Base-by-base conservation (phyloP, 495 filamentous ascomycete genomes). In the Aspergillus bertholletiae region DNA sequence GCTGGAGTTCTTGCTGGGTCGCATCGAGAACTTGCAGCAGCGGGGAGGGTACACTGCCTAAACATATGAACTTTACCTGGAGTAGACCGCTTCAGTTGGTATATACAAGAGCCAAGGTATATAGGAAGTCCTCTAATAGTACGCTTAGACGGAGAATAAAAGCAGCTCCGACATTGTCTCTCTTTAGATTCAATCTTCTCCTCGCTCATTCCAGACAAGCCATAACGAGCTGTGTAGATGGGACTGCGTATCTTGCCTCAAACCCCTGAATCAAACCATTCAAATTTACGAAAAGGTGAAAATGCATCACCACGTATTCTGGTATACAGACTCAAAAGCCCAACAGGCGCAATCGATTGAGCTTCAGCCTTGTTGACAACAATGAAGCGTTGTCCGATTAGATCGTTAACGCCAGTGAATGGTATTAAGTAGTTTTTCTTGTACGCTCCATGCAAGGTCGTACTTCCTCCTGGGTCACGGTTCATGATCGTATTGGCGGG, bases 1-100 rank as follows among this genome's bases (percentile, higher is more conserved):
- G 44, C 54, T 92, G 20, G 87, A 88, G 69, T 85, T 82, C 47
- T 60, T 89, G 59, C 69, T 89, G 8, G 86, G 86, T 1, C 69
- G 85, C 17, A 84, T 88, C 15, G 55, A 72, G 7, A 76, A 59
- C 46, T 53, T 79, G 6, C 39, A 43, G n/a, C 18, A 43, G 39
- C 18, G 22, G 39, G 39, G 39, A 22, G 39, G n/a, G 8, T 43
- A 43, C 39, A 43, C 39, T 43, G 39, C 39, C n/a, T 43, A 43
- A 18, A 7, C 6, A 12, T 8, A 28, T 28, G 26, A 28, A 5
- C 5, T 8, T 28, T 43, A 22, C 17, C 4, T 2, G 15, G 34
- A 43, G 15, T 43, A 15, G n/a, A 9, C 11, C 9, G 11, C 11
- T 43, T 9, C 17, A 18, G 9, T 43, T 17, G 21, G 11, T 43